These are phyloP conservation scores for Torulaspora indica DNA, from an alignment of 805 yeast species.

Conservation along the genomic window DNA sequence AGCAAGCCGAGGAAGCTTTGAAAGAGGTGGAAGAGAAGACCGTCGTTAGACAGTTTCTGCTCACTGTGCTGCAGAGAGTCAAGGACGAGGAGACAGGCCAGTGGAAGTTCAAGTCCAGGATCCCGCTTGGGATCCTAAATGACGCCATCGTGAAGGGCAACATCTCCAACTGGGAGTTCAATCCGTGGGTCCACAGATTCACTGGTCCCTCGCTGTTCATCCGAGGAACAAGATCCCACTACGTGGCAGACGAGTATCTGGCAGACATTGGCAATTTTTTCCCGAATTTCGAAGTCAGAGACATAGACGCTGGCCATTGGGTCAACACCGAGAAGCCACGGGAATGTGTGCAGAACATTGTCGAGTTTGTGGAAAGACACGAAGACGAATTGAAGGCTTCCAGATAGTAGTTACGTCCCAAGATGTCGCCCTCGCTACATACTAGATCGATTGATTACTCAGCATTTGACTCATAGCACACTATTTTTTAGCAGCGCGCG, in stretches of 20 bases:
- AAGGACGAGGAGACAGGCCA: constrained; percentile 28
- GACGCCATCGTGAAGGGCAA: constrained; percentile 59
- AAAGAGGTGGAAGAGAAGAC: constrained; percentile 55
- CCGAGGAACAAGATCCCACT: constrained; percentile 69
- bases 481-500: no score
- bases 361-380: constrained; percentile 54
- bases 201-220: constrained; percentile 72
- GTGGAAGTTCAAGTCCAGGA: constrained; percentile 34
- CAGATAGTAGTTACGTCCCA: no score
- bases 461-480: no score
- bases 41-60: constrained; percentile 67
- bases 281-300: constrained; percentile 70
- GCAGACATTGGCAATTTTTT: constrained; percentile 70
- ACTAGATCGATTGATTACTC: no score
- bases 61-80: constrained; percentile 40
- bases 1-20: constrained; percentile 65
- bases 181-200: constrained; percentile 50
- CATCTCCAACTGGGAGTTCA: constrained; percentile 75
- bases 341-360: constrained; percentile 61
- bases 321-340: constrained; percentile 79
- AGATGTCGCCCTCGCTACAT: background rate
- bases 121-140: constrained; percentile 70
- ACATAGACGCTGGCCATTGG: constrained; percentile 90
- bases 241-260: constrained; percentile 77
- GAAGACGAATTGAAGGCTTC: constrained; percentile 27